Base-by-base conservation (phyloP, 1,139 yeast genomes). In the Saccharomyces hybrid region DNA sequence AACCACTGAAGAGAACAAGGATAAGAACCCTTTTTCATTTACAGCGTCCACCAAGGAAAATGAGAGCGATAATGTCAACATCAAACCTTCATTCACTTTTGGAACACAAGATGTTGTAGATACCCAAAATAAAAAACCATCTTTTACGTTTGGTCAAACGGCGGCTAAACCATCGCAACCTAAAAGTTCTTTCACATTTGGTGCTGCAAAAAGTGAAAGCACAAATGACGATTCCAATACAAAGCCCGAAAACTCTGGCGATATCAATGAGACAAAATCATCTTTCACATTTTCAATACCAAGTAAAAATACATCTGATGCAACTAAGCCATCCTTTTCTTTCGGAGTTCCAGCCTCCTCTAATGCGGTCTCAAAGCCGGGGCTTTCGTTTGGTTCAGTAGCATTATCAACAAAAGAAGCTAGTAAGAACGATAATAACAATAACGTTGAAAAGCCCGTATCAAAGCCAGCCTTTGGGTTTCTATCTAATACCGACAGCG, bases 231-330 rank as follows among this genome's bases (percentile, higher is more conserved):
- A 21, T 6, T 44, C 49, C 12, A 14, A 28, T 8, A 21, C 60
- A 11, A 64, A 65, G 51, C 65, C 73, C n/a, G 56, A 69, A 19
- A 69, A 67, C 56, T 53, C 62, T 21, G 66, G 68, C 55, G 69
- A 67, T 34, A 50, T 62, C 11, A 42, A 62, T 28, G 29, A 61
- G 53, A 24, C 48, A 19, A 55, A 56, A 16, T 56, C 60, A 32
- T 51, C 59, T 38, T 51, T 55, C 51, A 34, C 55, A 51, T 56
- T 57, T 52, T 31, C 48, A n/a, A 28, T 48, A n/a, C 41, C 56
- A 1, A 31, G n/a, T 49, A 49, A 29, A 49, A 47, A 27, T 8
- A 44, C 48, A 24, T 11, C 42, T 9, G 51, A 51, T 21, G 54
- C 41, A 14, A 31, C 41, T n/a, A 64, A 60, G 50, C 60, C 71